Conservation (phyloP, 768 basidiomycete genomes). For the Jaapia argillacea region DNA sequence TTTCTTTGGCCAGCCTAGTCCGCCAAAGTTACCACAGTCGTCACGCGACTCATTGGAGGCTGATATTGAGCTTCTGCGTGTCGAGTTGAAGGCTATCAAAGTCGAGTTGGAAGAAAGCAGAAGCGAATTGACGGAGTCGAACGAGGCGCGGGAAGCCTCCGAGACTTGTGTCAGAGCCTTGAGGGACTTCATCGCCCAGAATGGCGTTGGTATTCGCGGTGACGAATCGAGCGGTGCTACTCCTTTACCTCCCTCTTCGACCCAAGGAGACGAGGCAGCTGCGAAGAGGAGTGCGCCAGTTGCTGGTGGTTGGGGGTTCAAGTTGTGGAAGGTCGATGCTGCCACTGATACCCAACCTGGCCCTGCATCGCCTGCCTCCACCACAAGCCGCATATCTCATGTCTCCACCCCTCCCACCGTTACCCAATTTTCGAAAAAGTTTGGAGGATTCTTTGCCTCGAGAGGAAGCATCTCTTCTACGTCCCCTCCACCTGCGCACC, state of each 20-base stretch:
- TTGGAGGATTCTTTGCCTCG: slow-evolving; percentile 58
- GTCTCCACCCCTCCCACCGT: slow-evolving; percentile 19
- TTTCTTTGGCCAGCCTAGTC: slow-evolving; percentile 40
- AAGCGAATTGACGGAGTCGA: slow-evolving; percentile 63
- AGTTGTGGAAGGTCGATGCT: slow-evolving; percentile 39
- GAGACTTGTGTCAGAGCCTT: slow-evolving; percentile 79
- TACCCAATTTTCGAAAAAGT: slow-evolving; percentile 48
- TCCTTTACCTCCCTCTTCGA: slow-evolving; percentile 3
- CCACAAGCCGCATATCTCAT: slow-evolving; percentile 17
- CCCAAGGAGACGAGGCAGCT: slow-evolving; percentile 6
- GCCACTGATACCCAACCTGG: slow-evolving; percentile 8
- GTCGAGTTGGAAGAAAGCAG: slow-evolving; percentile 52
- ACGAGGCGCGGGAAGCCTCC: slow-evolving; percentile 80
- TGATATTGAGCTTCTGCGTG: slow-evolving; percentile 50
- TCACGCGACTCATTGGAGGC: slow-evolving; percentile 11
- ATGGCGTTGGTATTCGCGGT: slow-evolving; percentile 41
- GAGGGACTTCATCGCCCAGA: slow-evolving; percentile 72
- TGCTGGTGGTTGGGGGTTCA: slow-evolving; percentile 53
- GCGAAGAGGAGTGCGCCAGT: slow-evolving; percentile 9
- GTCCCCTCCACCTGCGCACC: neutral
- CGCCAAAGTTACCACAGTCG: slow-evolving; percentile 22
- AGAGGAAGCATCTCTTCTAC: neutral
- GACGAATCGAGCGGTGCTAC: slow-evolving; percentile 6
- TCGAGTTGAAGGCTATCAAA: slow-evolving; percentile 47
- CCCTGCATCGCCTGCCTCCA: slow-evolving; percentile 16